phyloP scores from a whole-genome alignment of 1,284 basidiomycete species.

The Takashimella tepidaria region DNA sequence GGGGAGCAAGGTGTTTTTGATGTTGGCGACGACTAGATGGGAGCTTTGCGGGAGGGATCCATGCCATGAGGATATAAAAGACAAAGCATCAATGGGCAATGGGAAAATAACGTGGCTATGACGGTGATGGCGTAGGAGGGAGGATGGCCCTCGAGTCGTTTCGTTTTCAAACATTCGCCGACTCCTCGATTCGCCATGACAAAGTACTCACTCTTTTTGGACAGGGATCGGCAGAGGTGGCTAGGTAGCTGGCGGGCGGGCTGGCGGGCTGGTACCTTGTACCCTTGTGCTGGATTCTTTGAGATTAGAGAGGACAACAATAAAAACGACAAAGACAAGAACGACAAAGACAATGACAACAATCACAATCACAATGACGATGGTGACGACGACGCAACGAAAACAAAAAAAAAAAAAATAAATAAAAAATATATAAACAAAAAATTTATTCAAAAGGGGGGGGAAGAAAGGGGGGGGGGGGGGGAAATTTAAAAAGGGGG shows the following conservation, averaged over 20 bases:
- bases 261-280: not conserved
- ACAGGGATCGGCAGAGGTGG: no score
- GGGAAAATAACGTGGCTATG: not conserved
- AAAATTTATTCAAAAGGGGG: not conserved
- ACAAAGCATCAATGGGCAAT: not conserved
- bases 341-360: not conserved
- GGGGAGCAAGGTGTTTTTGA: no score
- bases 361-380: slow-evolving; percentile 5
- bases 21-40: no score
- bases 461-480: no score
- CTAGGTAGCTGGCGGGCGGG: not conserved
- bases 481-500: not conserved
- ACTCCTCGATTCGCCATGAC: no score
- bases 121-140: not conserved
- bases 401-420: not conserved
- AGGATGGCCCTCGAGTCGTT: no score
- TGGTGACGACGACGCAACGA: not conserved
- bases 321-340: slow-evolving; percentile 5
- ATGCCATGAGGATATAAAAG: no score
- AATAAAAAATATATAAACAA: not conserved
- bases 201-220: not conserved
- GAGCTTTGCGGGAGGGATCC: no score
- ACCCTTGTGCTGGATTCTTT: not conserved
- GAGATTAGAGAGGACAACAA: not conserved
- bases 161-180: no score